phyloP scores from a whole-genome alignment of 192 early-diverging fungal species.

The Lunasporangiospora selenospora region DNA sequence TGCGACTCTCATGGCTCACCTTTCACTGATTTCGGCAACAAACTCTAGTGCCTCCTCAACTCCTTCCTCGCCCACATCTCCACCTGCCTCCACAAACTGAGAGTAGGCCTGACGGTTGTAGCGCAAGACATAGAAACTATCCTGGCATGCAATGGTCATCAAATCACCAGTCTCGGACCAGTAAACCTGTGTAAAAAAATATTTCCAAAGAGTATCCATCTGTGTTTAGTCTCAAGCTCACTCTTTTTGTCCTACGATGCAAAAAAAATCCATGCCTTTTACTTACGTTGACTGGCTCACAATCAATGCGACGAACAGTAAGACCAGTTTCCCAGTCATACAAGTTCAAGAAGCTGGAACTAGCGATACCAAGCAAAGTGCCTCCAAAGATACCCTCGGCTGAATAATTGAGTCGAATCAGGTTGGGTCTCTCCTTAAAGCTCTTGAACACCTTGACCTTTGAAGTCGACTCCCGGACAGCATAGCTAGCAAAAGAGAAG shows the following conservation, averaged over 20 bases:
- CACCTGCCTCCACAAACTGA: conserved; percentile 72
- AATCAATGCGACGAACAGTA: conserved; percentile 93
- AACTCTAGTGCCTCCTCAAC: conserved; percentile 97
- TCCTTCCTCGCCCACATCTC: conserved; percentile 85
- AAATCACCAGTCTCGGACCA: conserved; percentile 97
- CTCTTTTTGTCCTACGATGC: conserved; percentile 22
- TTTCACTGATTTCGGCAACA: conserved; percentile 89
- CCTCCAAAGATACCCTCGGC: conserved; percentile 98
- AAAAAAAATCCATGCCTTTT: neutral
- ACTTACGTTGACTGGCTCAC: conserved; percentile 78
- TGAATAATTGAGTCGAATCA: conserved; percentile 77
- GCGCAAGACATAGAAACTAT: conserved; percentile 94
- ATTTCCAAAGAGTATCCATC: conserved; percentile 1
- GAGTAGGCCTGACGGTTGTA: conserved; percentile 89
- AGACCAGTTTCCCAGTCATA: conserved; percentile 98
- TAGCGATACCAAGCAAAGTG: conserved; percentile 86
- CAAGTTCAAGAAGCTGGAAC: conserved; percentile 87
- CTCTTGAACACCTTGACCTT: conserved; percentile 91
- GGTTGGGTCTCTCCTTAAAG: conserved; percentile 90
- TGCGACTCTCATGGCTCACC: conserved; percentile 47
- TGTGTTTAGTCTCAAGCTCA: neutral
- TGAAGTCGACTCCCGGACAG: conserved; percentile 93
- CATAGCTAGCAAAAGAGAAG: conserved; percentile 76
- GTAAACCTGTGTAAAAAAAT: conserved; percentile 61
- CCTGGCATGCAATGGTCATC: conserved; percentile 91